Evolutionary conservation across 2,329 filamentous ascomycete genomes (phyloP), one percentile per base, ranked within the genome.

Genomic region (Colletotrichum limetticola): DNA sequence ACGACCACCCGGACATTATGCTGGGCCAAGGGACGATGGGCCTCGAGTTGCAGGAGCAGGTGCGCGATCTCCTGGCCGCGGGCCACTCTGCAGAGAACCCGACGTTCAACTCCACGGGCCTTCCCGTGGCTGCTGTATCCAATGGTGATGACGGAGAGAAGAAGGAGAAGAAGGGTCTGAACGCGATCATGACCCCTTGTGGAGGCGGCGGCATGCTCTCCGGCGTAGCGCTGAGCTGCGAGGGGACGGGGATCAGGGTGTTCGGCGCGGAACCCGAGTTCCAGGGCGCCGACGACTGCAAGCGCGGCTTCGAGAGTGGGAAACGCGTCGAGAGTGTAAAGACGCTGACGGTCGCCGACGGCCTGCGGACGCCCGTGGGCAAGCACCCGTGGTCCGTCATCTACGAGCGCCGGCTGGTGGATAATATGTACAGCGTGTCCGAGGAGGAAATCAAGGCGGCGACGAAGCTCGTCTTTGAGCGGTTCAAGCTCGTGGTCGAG

Each of bases 21-120:
- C 89, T 98, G 0, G 96, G 97, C 0, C 95, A 98, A 85, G 97
- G 96, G n/a, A 98, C 96, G 0, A 86, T 94, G 74, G 95, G 91
- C 0, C 82, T 98, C 5, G 97, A 99, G 82, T 82, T 98, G 42
- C 92, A 95, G 80, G 85, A 89, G 73, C 95, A 98, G 80, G 93
- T 92, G 1, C 82, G 80, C 4, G 86, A 87, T 56, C 77, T 92
- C 74, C 85, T 92, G 55, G 80, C 79, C 7, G 77, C 76, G 1
- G 74, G 35, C 78, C 75, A 74, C 58, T 74, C 71, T 3, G 57
- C 62, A 42, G 57, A 42, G 26, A 56, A 70, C 35, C 68, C 74
- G 3, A 69, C 72, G 5, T 68, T 74, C 52, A 56, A 71, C 60
- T 74, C 75, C 3, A 66, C 68, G 5, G 68, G 62, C 1, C 62